Evolutionary conservation across 2,329 filamentous ascomycete species (phyloP).

Genomic region (Botrytis squamosa): DNA sequence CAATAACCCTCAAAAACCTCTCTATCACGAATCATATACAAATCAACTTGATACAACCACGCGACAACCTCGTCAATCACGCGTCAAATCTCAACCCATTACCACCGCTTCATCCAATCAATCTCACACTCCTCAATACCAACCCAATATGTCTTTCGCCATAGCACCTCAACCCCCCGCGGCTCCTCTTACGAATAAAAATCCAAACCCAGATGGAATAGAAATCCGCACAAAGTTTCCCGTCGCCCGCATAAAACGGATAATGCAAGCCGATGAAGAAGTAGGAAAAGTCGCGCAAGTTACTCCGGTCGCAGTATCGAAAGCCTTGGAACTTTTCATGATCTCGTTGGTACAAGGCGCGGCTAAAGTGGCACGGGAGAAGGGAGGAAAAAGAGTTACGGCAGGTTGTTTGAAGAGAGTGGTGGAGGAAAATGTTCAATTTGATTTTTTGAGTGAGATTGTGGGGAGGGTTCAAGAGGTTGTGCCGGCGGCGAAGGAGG

Average conservation of each 20-base stretch:
- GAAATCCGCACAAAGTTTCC: slow-evolving; percentile 93
- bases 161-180: not conserved
- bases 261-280: slow-evolving; percentile 99
- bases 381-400: slow-evolving; percentile 85
- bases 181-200: slow-evolving; percentile 47
- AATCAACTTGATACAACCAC: not conserved
- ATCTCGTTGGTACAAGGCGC: slow-evolving; percentile 87
- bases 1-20: slow-evolving; percentile 21
- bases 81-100: not conserved
- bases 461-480: slow-evolving; percentile 75
- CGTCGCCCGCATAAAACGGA: slow-evolving; percentile 94
- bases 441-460: slow-evolving; percentile 91
- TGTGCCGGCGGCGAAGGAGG: slow-evolving; percentile 35
- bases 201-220: slow-evolving; percentile 47
- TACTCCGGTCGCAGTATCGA: slow-evolving; percentile 90
- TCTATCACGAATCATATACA: slow-evolving; percentile 7
- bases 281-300: slow-evolving; percentile 98
- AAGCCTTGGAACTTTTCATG: slow-evolving; percentile 97
- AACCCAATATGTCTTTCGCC: slow-evolving; percentile 2
- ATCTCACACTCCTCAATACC: not conserved
- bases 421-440: slow-evolving; percentile 82
- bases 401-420: slow-evolving; percentile 90
- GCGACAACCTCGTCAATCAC: slow-evolving; percentile 14
- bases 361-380: slow-evolving; percentile 76
- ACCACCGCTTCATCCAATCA: not conserved